Percentiles rank a stretch among this genome's conserved stretches.
phyloP scores from a whole-genome alignment of 352 stramenopile species.

The Phytophthora tentaculata region DNA sequence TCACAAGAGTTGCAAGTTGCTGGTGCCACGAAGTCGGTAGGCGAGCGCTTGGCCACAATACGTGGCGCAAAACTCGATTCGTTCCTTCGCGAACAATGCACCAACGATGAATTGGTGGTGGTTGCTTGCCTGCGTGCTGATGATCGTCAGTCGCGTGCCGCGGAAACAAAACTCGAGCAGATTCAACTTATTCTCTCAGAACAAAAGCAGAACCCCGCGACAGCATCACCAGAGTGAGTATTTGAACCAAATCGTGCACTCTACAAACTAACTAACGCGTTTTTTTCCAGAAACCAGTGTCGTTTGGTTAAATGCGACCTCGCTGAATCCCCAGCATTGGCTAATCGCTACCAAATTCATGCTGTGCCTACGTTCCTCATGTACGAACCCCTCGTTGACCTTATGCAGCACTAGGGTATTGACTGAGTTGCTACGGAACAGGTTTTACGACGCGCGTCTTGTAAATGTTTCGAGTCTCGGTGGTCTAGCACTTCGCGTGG shows the following conservation, averaged over 20 bases:
- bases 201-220: conserved; percentile 12
- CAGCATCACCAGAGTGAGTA: conserved; percentile 10
- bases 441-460: conserved; percentile 69
- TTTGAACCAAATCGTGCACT: background rate
- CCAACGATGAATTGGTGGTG: conserved; percentile 61
- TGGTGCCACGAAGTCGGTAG: conserved; percentile 35
- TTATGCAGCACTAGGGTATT: background rate
- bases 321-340: conserved; percentile 57
- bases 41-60: conserved; percentile 47
- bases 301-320: conserved; percentile 79
- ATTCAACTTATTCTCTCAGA: conserved; percentile 47
- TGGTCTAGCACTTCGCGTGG: conserved; percentile 51
- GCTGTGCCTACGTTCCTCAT: conserved; percentile 79
- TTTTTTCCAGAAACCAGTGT: conserved; percentile 44
- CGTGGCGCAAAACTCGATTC: conserved; percentile 51
- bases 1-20: conserved; percentile 65
- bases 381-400: conserved; percentile 31
- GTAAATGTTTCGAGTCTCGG: conserved; percentile 72
- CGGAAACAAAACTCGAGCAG: conserved; percentile 66
- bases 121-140: conserved; percentile 74
- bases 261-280: conserved; percentile 1
- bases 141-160: conserved; percentile 60
- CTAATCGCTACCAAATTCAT: conserved; percentile 71
- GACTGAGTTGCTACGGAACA: conserved; percentile 14
- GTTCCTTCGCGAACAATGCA: conserved; percentile 48